phyloP scores from a whole-genome alignment of 805 yeast genomes.

The Vanderwaltozyma tropicalis region DNA sequence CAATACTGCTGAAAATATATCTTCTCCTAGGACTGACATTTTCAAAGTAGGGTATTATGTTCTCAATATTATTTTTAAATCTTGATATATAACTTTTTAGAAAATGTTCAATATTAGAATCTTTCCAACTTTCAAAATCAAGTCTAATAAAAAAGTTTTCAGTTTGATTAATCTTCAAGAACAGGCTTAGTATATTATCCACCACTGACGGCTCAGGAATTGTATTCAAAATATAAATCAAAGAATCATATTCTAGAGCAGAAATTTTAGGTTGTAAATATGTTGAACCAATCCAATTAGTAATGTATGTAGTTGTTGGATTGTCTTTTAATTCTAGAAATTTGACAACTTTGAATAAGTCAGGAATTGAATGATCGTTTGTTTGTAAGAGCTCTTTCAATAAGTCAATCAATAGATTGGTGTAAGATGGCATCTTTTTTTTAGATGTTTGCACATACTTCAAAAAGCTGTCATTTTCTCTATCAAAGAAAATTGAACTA shows the following conservation, averaged over 20 bases:
- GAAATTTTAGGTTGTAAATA: conserved; percentile 11
- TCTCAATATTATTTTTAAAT: not conserved
- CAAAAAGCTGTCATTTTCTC: not conserved
- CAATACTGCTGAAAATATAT: not conserved
- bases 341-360: conserved; percentile 7
- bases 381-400: conserved; percentile 9
- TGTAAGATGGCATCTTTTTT: not conserved
- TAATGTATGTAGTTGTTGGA: conserved; percentile 7
- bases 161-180: conserved; percentile 4
- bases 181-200: conserved; percentile 10
- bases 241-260: conserved; percentile 7
- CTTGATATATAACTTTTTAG: conserved; percentile 5
- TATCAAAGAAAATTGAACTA: too few relatives aligned
- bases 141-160: conserved; percentile 6
- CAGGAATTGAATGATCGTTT: conserved; percentile 7
- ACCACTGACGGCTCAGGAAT: conserved; percentile 11
- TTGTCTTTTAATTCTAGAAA: conserved; percentile 9
- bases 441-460: too few relatives aligned
- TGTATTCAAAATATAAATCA: conserved; percentile 9
- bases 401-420: conserved; percentile 3
- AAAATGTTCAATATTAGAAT: conserved; percentile 6
- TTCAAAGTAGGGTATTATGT: too few relatives aligned
- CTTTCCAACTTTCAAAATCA: conserved; percentile 8
- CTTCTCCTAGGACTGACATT: too few relatives aligned
- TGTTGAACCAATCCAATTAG: conserved; percentile 20